Percentiles rank a stretch among this genome's conserved stretches.
Evolutionary conservation across 2,329 filamentous ascomycete species (phyloP).

Genomic region (Rutstroemia sydowiana): DNA sequence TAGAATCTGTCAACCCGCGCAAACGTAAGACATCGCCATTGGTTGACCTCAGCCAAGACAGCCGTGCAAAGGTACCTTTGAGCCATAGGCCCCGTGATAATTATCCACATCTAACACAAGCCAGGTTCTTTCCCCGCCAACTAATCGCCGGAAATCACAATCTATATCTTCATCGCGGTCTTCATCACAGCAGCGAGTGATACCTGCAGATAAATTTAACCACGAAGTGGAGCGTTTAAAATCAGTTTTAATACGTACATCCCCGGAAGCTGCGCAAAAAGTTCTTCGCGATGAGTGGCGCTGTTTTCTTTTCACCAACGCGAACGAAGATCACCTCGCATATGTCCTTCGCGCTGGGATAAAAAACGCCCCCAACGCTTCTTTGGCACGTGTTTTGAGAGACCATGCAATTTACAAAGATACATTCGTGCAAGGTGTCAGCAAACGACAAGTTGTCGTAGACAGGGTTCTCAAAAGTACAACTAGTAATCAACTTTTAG

Average conservation of each 20-base stretch:
- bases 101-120: background rate
- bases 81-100: background rate
- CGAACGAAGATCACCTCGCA: constrained; percentile 20
- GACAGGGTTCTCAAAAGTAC: constrained; percentile 14
- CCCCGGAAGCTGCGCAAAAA: constrained; percentile 18
- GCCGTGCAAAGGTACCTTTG: background rate
- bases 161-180: background rate
- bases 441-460: constrained; percentile 14
- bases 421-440: constrained; percentile 11
- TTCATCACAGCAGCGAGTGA: too few relatives aligned
- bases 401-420: constrained; percentile 19
- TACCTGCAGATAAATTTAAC: background rate
- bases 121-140: background rate
- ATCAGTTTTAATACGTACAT: constrained; percentile 16
- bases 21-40: background rate
- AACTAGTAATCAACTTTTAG: constrained; percentile 11
- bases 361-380: constrained; percentile 18
- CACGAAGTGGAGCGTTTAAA: constrained; percentile 19
- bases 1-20: background rate
- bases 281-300: constrained; percentile 20
- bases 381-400: constrained; percentile 21
- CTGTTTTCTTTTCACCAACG: constrained; percentile 18
- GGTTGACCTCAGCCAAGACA: background rate
- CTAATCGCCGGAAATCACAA: background rate
- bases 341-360: constrained; percentile 24